Percentiles rank a stretch among this genome's conserved stretches.
phyloP scores from a whole-genome alignment of 768 basidiomycete genomes.

The Baorangia bicolor region DNA sequence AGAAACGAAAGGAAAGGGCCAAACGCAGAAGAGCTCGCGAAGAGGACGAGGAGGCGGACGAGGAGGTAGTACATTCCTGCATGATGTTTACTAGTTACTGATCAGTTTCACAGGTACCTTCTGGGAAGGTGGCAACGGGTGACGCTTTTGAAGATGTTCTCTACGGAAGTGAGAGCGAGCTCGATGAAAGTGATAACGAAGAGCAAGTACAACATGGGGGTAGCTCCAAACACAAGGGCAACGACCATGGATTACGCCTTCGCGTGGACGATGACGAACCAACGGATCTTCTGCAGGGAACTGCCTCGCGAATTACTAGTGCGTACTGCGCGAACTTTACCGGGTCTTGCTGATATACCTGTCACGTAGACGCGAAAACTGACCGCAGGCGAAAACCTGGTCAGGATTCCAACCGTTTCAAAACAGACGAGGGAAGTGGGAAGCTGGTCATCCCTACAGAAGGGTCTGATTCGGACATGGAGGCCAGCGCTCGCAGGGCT shows the following conservation, averaged over 20 bases:
- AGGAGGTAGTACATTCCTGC: slow-evolving; percentile 36
- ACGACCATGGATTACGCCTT: slow-evolving; percentile 59
- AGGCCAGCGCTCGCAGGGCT: slow-evolving; percentile 38
- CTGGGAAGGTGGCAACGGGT: slow-evolving; percentile 55
- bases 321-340: slow-evolving; percentile 27
- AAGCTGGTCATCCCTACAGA: slow-evolving; percentile 73
- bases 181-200: slow-evolving; percentile 70
- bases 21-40: slow-evolving; percentile 79
- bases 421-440: slow-evolving; percentile 79
- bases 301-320: slow-evolving; percentile 69
- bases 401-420: slow-evolving; percentile 84
- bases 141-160: slow-evolving; percentile 97
- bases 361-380: slow-evolving; percentile 40
- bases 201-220: slow-evolving; percentile 33
- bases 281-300: slow-evolving; percentile 90
- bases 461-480: slow-evolving; percentile 47
- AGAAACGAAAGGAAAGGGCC: slow-evolving; percentile 90
- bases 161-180: slow-evolving; percentile 94
- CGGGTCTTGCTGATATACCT: background rate
- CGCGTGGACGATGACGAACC: slow-evolving; percentile 90
- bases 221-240: slow-evolving; percentile 36
- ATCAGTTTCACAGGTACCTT: slow-evolving; percentile 37
- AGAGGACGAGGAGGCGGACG: slow-evolving; percentile 60
- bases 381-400: slow-evolving; percentile 73
- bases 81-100: background rate